Conservation (phyloP, 2,329 filamentous ascomycete genomes). For the Penicillium sp. region DNA sequence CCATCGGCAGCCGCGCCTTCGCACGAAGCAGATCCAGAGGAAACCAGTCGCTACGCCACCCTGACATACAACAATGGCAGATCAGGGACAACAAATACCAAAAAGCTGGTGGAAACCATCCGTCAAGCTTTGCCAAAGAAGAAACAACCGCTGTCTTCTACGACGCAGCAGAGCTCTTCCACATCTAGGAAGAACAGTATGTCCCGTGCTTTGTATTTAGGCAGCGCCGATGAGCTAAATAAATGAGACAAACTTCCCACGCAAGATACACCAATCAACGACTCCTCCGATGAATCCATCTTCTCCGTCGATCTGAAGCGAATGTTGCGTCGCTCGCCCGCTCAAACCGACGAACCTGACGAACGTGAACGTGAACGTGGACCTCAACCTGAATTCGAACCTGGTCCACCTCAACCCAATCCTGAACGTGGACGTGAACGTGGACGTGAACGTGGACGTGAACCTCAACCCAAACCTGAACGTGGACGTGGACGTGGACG, state of each 20-base stretch:
- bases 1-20: constrained; percentile 31
- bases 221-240: not conserved
- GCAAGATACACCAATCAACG: not conserved
- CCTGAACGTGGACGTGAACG: too few species aligned
- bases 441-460: too few species aligned
- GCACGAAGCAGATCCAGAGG: constrained; percentile 16
- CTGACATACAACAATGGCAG: constrained; percentile 35
- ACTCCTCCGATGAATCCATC: constrained; percentile 16
- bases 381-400: too few species aligned
- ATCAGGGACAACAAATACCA: constrained; percentile 19
- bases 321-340: constrained; percentile 4
- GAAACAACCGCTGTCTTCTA: not conserved
- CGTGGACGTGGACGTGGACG: too few species aligned
- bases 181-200: not conserved
- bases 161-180: not conserved
- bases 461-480: too few species aligned
- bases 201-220: not conserved
- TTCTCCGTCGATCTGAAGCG: constrained; percentile 8
- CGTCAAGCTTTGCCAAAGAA: not conserved
- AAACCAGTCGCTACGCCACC: constrained; percentile 32
- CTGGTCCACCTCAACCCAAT: too few species aligned
- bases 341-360: too few species aligned
- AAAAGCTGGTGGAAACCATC: constrained; percentile 6
- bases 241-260: not conserved
- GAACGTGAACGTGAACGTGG: too few species aligned